phyloP scores from a whole-genome alignment of 768 basidiomycete genomes.

The Phanerochaete carnosa region DNA sequence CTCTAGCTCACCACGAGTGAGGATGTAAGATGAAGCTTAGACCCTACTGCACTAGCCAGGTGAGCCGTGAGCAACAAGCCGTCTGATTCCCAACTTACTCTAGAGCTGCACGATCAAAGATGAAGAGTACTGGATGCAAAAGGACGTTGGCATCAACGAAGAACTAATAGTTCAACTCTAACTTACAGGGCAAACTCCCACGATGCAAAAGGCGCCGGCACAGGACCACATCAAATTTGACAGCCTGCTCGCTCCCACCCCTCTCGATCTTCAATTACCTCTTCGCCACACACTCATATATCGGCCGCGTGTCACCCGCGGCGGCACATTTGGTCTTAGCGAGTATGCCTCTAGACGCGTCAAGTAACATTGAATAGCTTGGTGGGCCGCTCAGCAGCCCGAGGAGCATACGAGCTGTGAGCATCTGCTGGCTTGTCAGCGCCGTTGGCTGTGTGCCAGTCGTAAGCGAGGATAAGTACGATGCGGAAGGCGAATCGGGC shows the following conservation, averaged over 20 bases:
- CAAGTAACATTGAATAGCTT: slow-evolving; percentile 55
- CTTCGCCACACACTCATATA: slow-evolving; percentile 82
- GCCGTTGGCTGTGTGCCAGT: slow-evolving; percentile 28
- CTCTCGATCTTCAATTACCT: slow-evolving; percentile 74
- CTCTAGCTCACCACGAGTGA: too few species aligned
- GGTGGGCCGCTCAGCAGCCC: slow-evolving; percentile 52
- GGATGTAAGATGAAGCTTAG: too few species aligned
- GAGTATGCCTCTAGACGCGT: slow-evolving; percentile 57
- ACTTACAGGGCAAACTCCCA: too few species aligned
- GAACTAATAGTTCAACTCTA: too few species aligned
- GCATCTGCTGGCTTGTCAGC: slow-evolving; percentile 64
- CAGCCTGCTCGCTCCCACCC: slow-evolving; percentile 69
- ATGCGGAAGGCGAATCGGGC: slow-evolving; percentile 54
- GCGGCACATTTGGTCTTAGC: slow-evolving; percentile 30
- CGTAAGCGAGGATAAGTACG: slow-evolving; percentile 46
- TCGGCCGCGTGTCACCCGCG: slow-evolving; percentile 51
- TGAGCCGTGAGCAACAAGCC: too few species aligned
- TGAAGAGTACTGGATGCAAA: too few species aligned
- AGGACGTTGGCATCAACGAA: too few species aligned
- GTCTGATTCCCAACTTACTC: too few species aligned
- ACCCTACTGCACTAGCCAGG: too few species aligned
- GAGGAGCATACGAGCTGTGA: slow-evolving; percentile 65
- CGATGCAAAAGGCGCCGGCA: too few species aligned
- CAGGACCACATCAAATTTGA: slow-evolving; percentile 69
- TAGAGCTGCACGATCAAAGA: too few species aligned